These are phyloP conservation scores for Trypanosoma brucei DNA, from an alignment of 208 protist genomes.

Conservation along the genomic window DNA sequence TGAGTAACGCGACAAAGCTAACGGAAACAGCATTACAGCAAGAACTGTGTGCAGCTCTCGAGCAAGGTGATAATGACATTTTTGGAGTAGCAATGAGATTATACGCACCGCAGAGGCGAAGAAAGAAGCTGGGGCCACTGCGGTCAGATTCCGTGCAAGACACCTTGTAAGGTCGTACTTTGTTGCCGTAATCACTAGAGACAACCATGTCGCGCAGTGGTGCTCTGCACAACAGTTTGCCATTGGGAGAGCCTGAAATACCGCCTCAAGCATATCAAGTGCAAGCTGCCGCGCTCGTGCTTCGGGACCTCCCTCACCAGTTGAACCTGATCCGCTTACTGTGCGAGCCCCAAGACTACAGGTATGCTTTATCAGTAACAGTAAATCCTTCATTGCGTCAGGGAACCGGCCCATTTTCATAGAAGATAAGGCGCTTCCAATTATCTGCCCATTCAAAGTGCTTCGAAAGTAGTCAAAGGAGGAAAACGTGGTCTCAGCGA, in stretches of 20 bases:
- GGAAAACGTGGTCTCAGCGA: neutral
- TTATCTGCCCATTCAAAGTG: conserved; percentile 34
- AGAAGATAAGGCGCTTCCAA: conserved; percentile 26
- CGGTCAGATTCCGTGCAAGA: conserved; percentile 48
- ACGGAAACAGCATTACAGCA: conserved; percentile 57
- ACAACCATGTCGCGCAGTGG: conserved; percentile 60
- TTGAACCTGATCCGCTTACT: conserved; percentile 35
- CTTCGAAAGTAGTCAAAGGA: conserved; percentile 13
- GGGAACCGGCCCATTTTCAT: conserved; percentile 33
- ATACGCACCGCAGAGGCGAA: conserved; percentile 54
- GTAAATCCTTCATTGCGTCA: conserved; percentile 44
- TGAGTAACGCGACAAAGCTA: conserved; percentile 47
- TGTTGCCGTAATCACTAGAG: conserved; percentile 47
- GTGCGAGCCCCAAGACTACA: conserved; percentile 40
- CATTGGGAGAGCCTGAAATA: conserved; percentile 51
- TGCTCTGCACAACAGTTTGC: conserved; percentile 71
- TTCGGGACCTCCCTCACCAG: conserved; percentile 32
- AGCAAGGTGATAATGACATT: conserved; percentile 67
- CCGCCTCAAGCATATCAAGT: conserved; percentile 49
- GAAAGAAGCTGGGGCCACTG: conserved; percentile 49
- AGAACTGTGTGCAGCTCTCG: conserved; percentile 68
- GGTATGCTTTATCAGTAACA: conserved; percentile 49
- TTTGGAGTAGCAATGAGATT: conserved; percentile 51
- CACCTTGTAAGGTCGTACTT: conserved; percentile 59
- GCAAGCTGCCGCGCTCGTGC: conserved; percentile 50